Evolutionary conservation across 371 early-diverging fungal species (phyloP), one percentile per base, ranked within the genome.

Genomic region (Rhizopus delemar): DNA sequence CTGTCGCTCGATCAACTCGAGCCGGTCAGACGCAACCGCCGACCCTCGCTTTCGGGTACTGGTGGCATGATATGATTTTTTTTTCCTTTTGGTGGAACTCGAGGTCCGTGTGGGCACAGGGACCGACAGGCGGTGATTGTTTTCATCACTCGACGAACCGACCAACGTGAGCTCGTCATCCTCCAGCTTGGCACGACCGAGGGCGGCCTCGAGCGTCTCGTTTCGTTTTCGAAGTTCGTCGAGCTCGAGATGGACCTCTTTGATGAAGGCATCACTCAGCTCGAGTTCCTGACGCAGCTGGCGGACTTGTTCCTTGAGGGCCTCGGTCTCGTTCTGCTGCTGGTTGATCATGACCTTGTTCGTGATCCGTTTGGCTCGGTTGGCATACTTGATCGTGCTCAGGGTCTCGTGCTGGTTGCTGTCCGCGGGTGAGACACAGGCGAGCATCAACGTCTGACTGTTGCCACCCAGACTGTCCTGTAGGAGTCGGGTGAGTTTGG

Each of bases 401-500:
- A 75, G 65, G 13, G 98, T 93, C 66, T 99, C 99, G 32, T 86
- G 81, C 56, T 87, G 77, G 73, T 93, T 90, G 41, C 63, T 59
- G 34, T 89, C 88, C 12, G 88, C 83, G 0, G 93, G 90, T 35
- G 88, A 86, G 4, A 94, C 87, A 72, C 96, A 96, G 5, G 95
- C 95, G 29, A 97, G 80, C 94, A 97, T 93, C 38, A 96, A 70
- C 0, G 95, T 91, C 54, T 90, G 86, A 41, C 90, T 83, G 57
- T 93, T 95, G 12, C 97, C 99, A 39, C 96, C 96, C 35, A 99
- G 78, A 46, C 92, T 92, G 66, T 95, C 93, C 71, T 98, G 95
- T 53, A 99, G 81, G 49, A 99, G 80, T 33, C 85, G 86, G 0
- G 99, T 99, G 28, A 99, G 85, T 71, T 99, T 99, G 8, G 92